phyloP scores from a whole-genome alignment of 148 eudicot species.

The Rhododendron vialii region DNA sequence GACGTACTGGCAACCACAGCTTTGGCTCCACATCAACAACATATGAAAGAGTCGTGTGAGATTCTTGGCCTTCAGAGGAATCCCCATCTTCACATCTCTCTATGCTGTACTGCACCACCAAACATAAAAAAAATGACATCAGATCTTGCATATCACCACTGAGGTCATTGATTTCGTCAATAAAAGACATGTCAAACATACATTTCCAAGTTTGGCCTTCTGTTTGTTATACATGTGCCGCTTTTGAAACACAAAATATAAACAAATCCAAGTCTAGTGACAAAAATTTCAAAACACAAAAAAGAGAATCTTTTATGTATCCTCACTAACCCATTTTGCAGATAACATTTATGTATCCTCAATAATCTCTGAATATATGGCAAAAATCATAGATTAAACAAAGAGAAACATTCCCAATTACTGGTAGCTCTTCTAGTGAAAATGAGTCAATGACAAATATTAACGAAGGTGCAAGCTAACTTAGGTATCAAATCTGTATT shows the following conservation, averaged over 20 bases:
- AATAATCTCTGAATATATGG: neutral
- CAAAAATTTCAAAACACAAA: neutral
- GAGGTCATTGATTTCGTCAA: neutral
- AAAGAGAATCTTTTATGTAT: neutral
- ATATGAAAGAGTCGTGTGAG: slow-evolving; percentile 42
- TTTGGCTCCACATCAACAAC: slow-evolving; percentile 66
- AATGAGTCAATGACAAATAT: neutral
- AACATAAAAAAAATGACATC: neutral
- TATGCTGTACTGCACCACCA: slow-evolving; percentile 23
- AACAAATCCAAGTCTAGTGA: neutral
- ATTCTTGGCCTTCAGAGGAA: slow-evolving; percentile 19
- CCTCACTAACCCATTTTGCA: neutral
- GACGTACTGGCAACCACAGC: slow-evolving; percentile 64
- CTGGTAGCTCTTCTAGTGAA: neutral
- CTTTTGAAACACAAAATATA: neutral
- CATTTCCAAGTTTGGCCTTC: neutral
- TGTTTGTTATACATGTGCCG: neutral
- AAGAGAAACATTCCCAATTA: neutral
- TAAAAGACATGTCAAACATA: neutral
- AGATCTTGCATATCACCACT: neutral
- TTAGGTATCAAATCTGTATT: neutral
- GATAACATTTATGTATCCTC: neutral
- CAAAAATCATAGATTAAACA: neutral
- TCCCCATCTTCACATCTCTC: slow-evolving; percentile 12
- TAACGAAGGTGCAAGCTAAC: slow-evolving; percentile 1